Conservation (phyloP, 768 basidiomycete genomes). For the Lactarius vividus region DNA sequence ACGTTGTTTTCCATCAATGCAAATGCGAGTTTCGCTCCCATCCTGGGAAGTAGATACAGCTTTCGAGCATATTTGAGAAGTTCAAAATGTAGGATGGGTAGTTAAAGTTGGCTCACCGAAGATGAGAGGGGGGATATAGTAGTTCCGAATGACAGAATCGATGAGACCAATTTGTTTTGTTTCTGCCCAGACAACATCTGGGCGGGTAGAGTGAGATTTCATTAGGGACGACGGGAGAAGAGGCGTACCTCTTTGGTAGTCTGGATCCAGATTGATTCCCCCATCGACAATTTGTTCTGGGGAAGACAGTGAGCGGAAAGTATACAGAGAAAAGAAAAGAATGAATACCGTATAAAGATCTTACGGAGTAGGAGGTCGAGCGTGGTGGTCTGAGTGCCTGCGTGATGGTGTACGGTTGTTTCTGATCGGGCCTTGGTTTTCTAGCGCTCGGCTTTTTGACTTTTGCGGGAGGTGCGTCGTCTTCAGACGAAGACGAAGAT, state of each 20-base stretch:
- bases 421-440: slow-evolving; percentile 6
- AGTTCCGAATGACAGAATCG: slow-evolving; percentile 76
- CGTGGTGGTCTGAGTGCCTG: slow-evolving; percentile 30
- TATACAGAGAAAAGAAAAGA: neutral
- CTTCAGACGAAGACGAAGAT: slow-evolving; percentile 31
- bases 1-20: slow-evolving; percentile 81
- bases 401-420: slow-evolving; percentile 18
- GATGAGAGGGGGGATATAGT: slow-evolving; percentile 76
- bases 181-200: slow-evolving; percentile 80
- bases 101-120: slow-evolving; percentile 47
- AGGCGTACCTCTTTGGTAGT: slow-evolving; percentile 70
- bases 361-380: slow-evolving; percentile 34
- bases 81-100: neutral
- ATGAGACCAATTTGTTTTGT: slow-evolving; percentile 71
- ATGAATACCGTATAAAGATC: slow-evolving; percentile 34
- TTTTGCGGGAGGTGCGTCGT: slow-evolving; percentile 23
- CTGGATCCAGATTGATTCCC: slow-evolving; percentile 71
- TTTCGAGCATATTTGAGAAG: slow-evolving; percentile 22
- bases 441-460: slow-evolving; percentile 13
- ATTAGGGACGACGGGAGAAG: neutral
- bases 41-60: slow-evolving; percentile 55
- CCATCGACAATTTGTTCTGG: slow-evolving; percentile 61
- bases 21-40: slow-evolving; percentile 62
- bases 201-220: neutral
- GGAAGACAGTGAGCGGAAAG: neutral